Percentiles rank a stretch among this genome's conserved stretches.
Conservation (phyloP, 306 rosid genomes). For the Quercus ilex region DNA sequence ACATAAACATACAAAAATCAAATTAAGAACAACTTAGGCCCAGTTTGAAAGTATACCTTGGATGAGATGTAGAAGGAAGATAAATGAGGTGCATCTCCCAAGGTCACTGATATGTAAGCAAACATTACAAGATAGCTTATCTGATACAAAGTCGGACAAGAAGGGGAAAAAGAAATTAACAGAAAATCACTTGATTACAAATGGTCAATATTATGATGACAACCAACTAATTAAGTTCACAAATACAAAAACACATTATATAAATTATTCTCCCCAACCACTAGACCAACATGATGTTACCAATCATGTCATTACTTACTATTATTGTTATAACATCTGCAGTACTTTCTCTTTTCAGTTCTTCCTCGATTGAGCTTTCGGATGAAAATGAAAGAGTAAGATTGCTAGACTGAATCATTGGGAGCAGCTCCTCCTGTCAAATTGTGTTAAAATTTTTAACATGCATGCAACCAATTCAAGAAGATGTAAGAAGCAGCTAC, state of each 20-base stretch:
- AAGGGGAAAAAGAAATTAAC: background rate
- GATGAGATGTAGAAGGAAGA: constrained; percentile 81
- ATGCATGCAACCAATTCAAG: background rate
- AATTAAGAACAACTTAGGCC: constrained; percentile 3
- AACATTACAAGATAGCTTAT: constrained; percentile 96
- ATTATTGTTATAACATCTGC: constrained; percentile 90
- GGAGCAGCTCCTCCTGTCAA: constrained; percentile 83
- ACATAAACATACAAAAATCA: background rate
- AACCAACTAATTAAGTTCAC: constrained; percentile 14
- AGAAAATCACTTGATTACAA: background rate
- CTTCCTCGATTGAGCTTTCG: constrained; percentile 95
- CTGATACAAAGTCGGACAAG: constrained; percentile 44
- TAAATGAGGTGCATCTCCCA: constrained; percentile 67
- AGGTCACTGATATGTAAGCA: constrained; percentile 78
- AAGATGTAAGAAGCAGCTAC: background rate
- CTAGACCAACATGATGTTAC: constrained; percentile 6
- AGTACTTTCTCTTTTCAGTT: constrained; percentile 92
- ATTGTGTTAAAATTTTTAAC: constrained; percentile 20
- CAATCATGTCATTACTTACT: constrained; percentile 39
- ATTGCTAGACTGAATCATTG: constrained; percentile 75
- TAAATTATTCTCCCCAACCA: constrained; percentile 6
- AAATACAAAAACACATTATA: constrained; percentile 1
- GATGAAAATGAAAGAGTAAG: constrained; percentile 86
- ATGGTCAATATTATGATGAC: constrained; percentile 1
- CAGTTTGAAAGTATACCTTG: constrained; percentile 51